These are phyloP conservation scores for Cyberlindnera americana DNA, from an alignment of 805 yeast species.

Conservation along the genomic window DNA sequence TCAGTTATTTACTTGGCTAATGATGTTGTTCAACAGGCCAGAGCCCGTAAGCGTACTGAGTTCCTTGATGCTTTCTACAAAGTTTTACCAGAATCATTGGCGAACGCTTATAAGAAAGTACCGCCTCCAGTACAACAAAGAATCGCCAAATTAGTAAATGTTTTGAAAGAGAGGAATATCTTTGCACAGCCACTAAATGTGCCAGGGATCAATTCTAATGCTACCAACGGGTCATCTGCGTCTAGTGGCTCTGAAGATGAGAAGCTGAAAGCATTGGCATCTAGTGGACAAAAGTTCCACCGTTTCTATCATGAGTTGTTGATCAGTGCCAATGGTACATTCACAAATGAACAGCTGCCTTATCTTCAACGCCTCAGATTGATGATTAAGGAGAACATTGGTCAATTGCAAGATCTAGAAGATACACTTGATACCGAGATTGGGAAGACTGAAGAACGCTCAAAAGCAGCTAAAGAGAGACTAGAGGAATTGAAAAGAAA, in stretches of 20 bases:
- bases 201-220: slow-evolving; percentile 4
- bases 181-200: slow-evolving; percentile 28
- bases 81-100: slow-evolving; percentile 42
- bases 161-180: slow-evolving; percentile 55
- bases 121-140: slow-evolving; percentile 29
- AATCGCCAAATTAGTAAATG: slow-evolving; percentile 47
- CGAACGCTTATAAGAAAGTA: slow-evolving; percentile 22
- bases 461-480: slow-evolving; percentile 12
- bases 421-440: slow-evolving; percentile 14
- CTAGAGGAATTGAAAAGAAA: slow-evolving; percentile 15
- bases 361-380: slow-evolving; percentile 8
- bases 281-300: slow-evolving; percentile 18
- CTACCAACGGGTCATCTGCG: background rate
- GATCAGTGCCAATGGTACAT: slow-evolving; percentile 17
- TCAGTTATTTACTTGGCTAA: slow-evolving; percentile 69
- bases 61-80: slow-evolving; percentile 55
- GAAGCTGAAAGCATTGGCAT: slow-evolving; percentile 10
- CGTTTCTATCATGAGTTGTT: slow-evolving; percentile 22
- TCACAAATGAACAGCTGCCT: slow-evolving; percentile 11
- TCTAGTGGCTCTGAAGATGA: slow-evolving; percentile 9
- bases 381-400: slow-evolving; percentile 16
- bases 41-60: slow-evolving; percentile 55
- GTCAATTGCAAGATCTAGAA: slow-evolving; percentile 18
- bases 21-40: slow-evolving; percentile 78
- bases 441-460: slow-evolving; percentile 9